phyloP scores from a whole-genome alignment of 148 eudicot species.

The Rhododendron griersonianum region DNA sequence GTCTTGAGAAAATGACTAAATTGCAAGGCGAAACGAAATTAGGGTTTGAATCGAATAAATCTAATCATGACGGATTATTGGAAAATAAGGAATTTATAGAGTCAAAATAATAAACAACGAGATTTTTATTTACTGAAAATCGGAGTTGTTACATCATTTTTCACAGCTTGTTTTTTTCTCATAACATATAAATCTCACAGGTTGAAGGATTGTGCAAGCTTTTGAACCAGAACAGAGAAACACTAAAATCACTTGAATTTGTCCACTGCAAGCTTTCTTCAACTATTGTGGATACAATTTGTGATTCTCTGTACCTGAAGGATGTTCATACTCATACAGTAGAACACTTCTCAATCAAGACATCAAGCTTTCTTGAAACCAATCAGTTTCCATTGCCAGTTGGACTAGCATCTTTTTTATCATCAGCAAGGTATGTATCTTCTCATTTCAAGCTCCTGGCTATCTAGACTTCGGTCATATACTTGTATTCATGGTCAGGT shows the following conservation, averaged over 20 bases:
- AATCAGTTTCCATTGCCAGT: constrained; percentile 35
- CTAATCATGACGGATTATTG: no score
- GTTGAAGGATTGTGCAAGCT: constrained; percentile 68
- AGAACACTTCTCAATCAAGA: constrained; percentile 63
- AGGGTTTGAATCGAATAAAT: no score
- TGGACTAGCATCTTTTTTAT: constrained; percentile 48
- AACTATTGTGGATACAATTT: constrained; percentile 48
- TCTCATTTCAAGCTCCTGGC: background rate
- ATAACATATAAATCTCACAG: constrained; percentile 30
- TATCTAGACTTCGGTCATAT: background rate
- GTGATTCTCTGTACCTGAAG: constrained; percentile 37
- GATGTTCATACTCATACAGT: constrained; percentile 36
- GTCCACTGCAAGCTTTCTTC: constrained; percentile 70
- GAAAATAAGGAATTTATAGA: no score
- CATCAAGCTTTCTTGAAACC: constrained; percentile 55
- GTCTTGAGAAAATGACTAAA: no score
- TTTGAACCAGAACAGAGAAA: constrained; percentile 54
- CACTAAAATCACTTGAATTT: constrained; percentile 57
- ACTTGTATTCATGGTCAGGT: background rate
- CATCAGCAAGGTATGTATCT: constrained; percentile 49
- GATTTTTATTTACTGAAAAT: no score
- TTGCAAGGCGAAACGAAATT: no score
- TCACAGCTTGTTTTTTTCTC: background rate
- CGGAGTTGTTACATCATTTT: no score
- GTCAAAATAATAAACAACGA: no score